phyloP scores from a whole-genome alignment of 352 stramenopile species.

The Phytophthora meadii region DNA sequence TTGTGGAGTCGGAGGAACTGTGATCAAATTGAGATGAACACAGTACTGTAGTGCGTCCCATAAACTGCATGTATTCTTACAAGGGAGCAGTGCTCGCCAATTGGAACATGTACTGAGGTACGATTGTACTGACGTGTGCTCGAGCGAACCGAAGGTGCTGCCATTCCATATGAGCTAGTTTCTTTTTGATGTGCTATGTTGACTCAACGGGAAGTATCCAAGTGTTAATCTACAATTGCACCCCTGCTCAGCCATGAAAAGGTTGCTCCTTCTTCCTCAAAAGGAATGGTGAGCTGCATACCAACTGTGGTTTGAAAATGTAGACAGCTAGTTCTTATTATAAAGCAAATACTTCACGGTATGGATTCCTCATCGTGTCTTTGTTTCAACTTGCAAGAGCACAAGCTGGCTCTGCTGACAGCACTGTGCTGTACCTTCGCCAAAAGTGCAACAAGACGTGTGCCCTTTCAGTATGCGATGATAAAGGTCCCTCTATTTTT shows the following conservation, averaged over 20 bases:
- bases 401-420: too few species aligned
- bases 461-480: not conserved
- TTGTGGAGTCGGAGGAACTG: too few species aligned
- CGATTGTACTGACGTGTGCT: not conserved
- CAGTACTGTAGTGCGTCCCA: too few species aligned
- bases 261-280: not conserved
- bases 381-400: too few species aligned
- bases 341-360: too few species aligned
- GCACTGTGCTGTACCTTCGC: not conserved
- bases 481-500: not conserved
- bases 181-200: conserved; percentile 14
- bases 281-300: too few species aligned
- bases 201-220: conserved; percentile 8
- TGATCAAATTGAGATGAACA: too few species aligned
- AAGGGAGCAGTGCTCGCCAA: too few species aligned
- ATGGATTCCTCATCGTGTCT: too few species aligned
- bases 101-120: too few species aligned
- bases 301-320: not conserved
- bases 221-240: not conserved
- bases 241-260: not conserved
- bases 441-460: not conserved
- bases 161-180: conserved; percentile 15
- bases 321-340: too few species aligned
- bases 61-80: too few species aligned
- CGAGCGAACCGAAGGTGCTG: not conserved